Evolutionary conservation across 306 rosid species (phyloP).

Genomic region (Acacia melanoxylon): DNA sequence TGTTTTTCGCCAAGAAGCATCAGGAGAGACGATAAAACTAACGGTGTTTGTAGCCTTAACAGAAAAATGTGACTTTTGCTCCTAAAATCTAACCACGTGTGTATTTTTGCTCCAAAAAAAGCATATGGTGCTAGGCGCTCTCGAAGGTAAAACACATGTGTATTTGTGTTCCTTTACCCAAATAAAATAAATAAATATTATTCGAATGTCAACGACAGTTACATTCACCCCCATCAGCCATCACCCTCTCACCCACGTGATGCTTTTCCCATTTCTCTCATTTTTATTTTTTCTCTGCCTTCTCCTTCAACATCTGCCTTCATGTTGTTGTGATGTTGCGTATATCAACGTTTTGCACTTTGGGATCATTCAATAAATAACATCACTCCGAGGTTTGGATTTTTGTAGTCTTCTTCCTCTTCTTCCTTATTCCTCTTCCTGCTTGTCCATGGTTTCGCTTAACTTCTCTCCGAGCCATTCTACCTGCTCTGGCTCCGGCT

Average conservation of each 20-base stretch:
- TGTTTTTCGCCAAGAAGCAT: too few species aligned
- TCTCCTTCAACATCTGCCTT: neutral
- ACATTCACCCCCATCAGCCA: too few species aligned
- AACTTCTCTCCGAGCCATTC: slow-evolving; percentile 32
- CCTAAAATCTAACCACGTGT: too few species aligned
- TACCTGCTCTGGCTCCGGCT: neutral
- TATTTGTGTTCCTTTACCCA: too few species aligned
- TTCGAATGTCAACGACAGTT: too few species aligned
- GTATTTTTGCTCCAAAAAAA: too few species aligned
- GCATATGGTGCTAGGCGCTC: too few species aligned
- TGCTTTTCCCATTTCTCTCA: slow-evolving; percentile 36
- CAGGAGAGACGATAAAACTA: too few species aligned
- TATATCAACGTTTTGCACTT: neutral
- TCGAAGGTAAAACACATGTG: too few species aligned
- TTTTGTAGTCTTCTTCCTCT: slow-evolving; percentile 15
- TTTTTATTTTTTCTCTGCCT: neutral
- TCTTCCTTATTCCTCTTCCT: neutral
- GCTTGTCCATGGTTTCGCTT: slow-evolving; percentile 68
- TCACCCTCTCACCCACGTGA: neutral
- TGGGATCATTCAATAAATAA: slow-evolving; percentile 46
- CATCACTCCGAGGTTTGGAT: slow-evolving; percentile 2
- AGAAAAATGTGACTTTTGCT: too few species aligned
- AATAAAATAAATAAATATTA: too few species aligned
- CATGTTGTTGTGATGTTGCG: neutral
- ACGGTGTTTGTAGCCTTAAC: too few species aligned